Evolutionary conservation across 228 moss, liverwort and hornwort genomes (phyloP).

Genomic region (Sphagnum fallax): DNA sequence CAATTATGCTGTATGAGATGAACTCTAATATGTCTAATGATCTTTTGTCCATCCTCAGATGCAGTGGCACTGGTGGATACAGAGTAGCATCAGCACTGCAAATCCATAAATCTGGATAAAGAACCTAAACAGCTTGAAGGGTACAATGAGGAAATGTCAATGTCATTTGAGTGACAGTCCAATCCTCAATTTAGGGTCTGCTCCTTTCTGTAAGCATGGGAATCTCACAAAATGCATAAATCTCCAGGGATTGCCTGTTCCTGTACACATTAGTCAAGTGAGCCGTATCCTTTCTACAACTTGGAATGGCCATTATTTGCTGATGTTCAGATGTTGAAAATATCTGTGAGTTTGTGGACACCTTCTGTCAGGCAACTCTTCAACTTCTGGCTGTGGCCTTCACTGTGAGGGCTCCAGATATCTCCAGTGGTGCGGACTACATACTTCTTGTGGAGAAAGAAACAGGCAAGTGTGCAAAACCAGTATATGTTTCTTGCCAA

Average conservation of each 20-base stretch:
- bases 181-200: neutral
- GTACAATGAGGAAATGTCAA: too few relatives aligned
- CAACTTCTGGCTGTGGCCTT: conserved; percentile 14
- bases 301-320: neutral
- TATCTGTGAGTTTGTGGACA: neutral
- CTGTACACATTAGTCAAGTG: conserved; percentile 44
- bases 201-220: neutral
- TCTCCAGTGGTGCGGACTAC: conserved; percentile 57
- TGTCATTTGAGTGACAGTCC: neutral
- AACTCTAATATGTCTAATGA: neutral
- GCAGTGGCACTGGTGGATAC: too few relatives aligned
- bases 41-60: too few relatives aligned
- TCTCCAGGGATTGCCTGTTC: conserved; percentile 60
- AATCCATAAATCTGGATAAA: too few relatives aligned
- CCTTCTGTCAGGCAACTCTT: conserved; percentile 1
- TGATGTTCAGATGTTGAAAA: neutral
- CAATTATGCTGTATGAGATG: conserved; percentile 30
- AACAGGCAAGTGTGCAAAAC: conserved; percentile 29
- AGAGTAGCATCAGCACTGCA: too few relatives aligned
- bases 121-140: too few relatives aligned
- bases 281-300: conserved; percentile 47
- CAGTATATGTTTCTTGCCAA: neutral
- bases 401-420: conserved; percentile 27
- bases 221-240: neutral
- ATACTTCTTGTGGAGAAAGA: conserved; percentile 77